phyloP scores from a whole-genome alignment of 768 basidiomycete genomes.

The Lactarius quietus region DNA sequence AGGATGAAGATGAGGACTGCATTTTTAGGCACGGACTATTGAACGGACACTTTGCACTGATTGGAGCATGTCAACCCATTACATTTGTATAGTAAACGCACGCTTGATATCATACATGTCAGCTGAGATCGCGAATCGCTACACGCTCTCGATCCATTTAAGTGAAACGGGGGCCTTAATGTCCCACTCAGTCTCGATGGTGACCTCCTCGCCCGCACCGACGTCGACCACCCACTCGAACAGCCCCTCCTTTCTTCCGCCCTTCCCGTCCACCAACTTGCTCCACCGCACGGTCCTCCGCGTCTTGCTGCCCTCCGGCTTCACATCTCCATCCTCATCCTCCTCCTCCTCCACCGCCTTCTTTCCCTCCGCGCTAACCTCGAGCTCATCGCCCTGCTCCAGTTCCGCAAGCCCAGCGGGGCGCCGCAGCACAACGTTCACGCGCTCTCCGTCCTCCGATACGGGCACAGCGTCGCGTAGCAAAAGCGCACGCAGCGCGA shows the following conservation, averaged over 20 bases:
- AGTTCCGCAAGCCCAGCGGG: constrained; percentile 46
- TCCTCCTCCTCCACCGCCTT: constrained; percentile 26
- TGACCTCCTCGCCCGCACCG: constrained; percentile 41
- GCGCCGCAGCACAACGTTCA: constrained; percentile 45
- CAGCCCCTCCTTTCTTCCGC: constrained; percentile 52
- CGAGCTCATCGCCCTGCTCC: constrained; percentile 39
- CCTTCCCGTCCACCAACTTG: constrained; percentile 41
- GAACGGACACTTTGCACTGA: neutral
- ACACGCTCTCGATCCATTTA: constrained; percentile 27
- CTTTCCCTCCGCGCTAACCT: constrained; percentile 23
- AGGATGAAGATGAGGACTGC: neutral
- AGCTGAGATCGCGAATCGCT: neutral
- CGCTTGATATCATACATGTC: neutral
- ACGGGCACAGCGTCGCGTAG: constrained; percentile 47
- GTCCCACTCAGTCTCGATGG: constrained; percentile 51
- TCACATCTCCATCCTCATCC: neutral
- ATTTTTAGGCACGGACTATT: neutral
- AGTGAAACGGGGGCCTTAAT: constrained; percentile 41
- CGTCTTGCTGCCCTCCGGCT: neutral
- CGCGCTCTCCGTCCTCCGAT: constrained; percentile 37
- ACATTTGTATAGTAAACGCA: constrained; percentile 10
- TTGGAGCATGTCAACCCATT: neutral
- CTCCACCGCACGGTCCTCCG: constrained; percentile 35
- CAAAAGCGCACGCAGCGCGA: constrained; percentile 42
- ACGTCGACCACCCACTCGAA: constrained; percentile 53